These are phyloP conservation scores for Saccharomycopsis capsularis DNA, from an alignment of 805 yeast genomes.

Conservation along the genomic window DNA sequence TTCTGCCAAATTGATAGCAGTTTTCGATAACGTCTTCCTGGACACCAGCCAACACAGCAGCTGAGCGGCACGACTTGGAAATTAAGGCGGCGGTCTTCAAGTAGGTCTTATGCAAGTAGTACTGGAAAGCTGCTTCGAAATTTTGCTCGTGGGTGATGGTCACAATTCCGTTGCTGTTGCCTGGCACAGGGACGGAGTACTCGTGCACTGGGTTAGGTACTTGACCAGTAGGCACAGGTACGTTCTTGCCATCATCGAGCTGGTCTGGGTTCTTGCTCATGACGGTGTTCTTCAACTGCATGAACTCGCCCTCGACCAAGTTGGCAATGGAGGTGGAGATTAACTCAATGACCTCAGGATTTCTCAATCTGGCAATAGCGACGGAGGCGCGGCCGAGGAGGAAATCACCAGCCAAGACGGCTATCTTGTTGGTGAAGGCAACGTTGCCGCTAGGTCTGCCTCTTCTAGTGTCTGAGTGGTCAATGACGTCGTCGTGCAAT, in stretches of 20 bases:
- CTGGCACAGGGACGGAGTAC: slow-evolving; percentile 35
- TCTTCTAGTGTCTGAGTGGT: slow-evolving; percentile 77
- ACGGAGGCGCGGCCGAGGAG: slow-evolving; percentile 93
- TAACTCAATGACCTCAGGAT: slow-evolving; percentile 95
- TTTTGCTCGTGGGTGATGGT: slow-evolving; percentile 51
- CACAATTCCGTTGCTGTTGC: slow-evolving; percentile 12
- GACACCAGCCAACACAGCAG: slow-evolving; percentile 89
- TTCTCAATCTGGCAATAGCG: slow-evolving; percentile 83
- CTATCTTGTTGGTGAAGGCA: slow-evolving; percentile 96
- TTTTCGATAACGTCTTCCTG: slow-evolving; percentile 67
- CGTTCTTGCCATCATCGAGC: slow-evolving; percentile 37
- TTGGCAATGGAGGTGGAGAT: slow-evolving; percentile 95
- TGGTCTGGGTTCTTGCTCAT: slow-evolving; percentile 42
- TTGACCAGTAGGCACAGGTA: slow-evolving; percentile 56
- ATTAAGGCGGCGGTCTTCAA: slow-evolving; percentile 90
- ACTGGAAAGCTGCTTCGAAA: slow-evolving; percentile 88
- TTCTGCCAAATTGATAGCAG: slow-evolving; percentile 87
- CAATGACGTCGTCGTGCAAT: slow-evolving; percentile 95
- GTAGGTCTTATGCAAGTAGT: slow-evolving; percentile 91
- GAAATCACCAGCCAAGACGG: slow-evolving; percentile 95
- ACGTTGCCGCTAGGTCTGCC: slow-evolving; percentile 88
- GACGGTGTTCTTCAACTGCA: slow-evolving; percentile 95
- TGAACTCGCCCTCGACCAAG: slow-evolving; percentile 95
- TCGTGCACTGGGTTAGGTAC: slow-evolving; percentile 57
- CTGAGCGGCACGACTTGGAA: slow-evolving; percentile 88